These are phyloP conservation scores for Karstenula rhodostoma DNA, from an alignment of 2,329 filamentous ascomycete genomes.

Conservation along the genomic window DNA sequence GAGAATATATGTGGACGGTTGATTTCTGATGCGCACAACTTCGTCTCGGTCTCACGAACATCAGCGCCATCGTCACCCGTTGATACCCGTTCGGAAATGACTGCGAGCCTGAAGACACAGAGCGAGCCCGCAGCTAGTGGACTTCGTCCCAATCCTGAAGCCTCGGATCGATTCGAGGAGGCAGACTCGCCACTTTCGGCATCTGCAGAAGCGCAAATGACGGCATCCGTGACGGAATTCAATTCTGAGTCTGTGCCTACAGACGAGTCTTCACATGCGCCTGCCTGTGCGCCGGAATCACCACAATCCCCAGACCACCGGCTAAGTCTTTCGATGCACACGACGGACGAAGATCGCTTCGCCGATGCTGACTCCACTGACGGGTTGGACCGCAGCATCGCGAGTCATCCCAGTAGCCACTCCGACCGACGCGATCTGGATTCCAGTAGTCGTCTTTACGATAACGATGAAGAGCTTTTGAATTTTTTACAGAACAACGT, in stretches of 20 bases:
- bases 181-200: neutral
- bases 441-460: constrained; percentile 43
- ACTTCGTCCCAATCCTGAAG: constrained; percentile 9
- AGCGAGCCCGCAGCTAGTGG: constrained; percentile 31
- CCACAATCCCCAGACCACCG: constrained; percentile 14
- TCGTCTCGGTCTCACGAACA: constrained; percentile 66
- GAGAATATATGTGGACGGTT: constrained; percentile 70
- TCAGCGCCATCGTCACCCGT: constrained; percentile 67
- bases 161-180: constrained; percentile 4
- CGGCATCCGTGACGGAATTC: neutral
- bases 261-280: constrained; percentile 7
- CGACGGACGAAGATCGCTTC: constrained; percentile 52
- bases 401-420: constrained; percentile 20
- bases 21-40: constrained; percentile 72
- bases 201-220: neutral
- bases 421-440: constrained; percentile 26
- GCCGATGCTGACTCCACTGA: constrained; percentile 53
- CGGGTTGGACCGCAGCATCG: constrained; percentile 27
- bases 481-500: constrained; percentile 45
- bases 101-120: constrained; percentile 26
- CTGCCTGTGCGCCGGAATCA: constrained; percentile 5
- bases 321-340: constrained; percentile 34
- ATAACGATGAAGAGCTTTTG: constrained; percentile 42
- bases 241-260: constrained; percentile 3
- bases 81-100: constrained; percentile 55